phyloP scores from a whole-genome alignment of 2,329 filamentous ascomycete species.

The Alternaria gansuensis region DNA sequence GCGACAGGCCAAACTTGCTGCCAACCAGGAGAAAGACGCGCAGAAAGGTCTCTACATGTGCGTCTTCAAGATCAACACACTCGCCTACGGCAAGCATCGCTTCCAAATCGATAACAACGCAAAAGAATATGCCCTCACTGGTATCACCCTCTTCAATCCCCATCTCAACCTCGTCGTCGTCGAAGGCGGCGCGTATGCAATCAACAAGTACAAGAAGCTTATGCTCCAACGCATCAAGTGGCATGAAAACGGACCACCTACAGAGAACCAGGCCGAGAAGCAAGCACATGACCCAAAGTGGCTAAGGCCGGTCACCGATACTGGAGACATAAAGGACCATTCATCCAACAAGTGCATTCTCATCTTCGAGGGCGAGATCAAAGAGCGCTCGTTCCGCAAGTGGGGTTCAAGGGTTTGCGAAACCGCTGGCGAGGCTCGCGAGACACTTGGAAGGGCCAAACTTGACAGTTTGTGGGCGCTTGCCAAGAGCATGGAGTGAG shows the following conservation, averaged over 20 bases:
- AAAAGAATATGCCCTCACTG: constrained; percentile 85
- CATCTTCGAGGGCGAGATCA: constrained; percentile 91
- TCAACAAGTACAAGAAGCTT: constrained; percentile 87
- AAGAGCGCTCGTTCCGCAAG: constrained; percentile 80
- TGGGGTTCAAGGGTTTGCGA: constrained; percentile 91
- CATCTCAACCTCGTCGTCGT: constrained; percentile 89
- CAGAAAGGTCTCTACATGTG: constrained; percentile 84
- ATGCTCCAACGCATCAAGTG: constrained; percentile 95
- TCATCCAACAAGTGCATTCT: constrained; percentile 81
- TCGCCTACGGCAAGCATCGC: constrained; percentile 92
- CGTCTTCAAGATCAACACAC: constrained; percentile 86
- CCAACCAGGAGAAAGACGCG: constrained; percentile 87
- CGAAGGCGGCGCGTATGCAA: constrained; percentile 85
- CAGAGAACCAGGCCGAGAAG: constrained; percentile 65
- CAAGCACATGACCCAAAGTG: constrained; percentile 72
- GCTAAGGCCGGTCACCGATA: constrained; percentile 80
- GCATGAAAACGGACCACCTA: constrained; percentile 83
- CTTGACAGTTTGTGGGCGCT: constrained; percentile 96
- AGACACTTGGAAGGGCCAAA: constrained; percentile 79
- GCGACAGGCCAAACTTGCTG: constrained; percentile 79
- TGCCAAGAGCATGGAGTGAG: constrained; percentile 70
- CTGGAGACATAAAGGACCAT: constrained; percentile 81
- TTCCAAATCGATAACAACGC: constrained; percentile 95
- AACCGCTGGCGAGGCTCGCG: constrained; percentile 86
- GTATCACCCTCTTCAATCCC: constrained; percentile 91